Base-by-base conservation (phyloP, 495 filamentous ascomycete species). In the Cercophora samala region DNA sequence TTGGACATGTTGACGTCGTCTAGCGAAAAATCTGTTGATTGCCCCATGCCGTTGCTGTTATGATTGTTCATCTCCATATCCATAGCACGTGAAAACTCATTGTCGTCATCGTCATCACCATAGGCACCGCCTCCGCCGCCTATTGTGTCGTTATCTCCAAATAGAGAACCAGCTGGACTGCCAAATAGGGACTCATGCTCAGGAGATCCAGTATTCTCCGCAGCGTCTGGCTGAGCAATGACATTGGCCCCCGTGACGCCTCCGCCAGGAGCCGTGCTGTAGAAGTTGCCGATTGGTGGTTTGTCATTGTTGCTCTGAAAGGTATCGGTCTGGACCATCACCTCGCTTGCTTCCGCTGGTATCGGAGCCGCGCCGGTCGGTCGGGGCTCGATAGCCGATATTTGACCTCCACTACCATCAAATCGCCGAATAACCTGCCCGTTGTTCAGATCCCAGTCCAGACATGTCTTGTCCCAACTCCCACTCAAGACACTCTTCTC, bases 381-480 rank as follows among this genome's bases (percentile, higher is more conserved):
- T 11, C 95, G 86, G 51, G 90, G 85, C 75, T 97, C 93, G 61
- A 99, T 86, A 13, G 92, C 85, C 15, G 91, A 94, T 63, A 99
- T 92, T 72, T 99, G 95, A 1, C 89, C 82, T 4, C 90, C 91
- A 69, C 84, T 90, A 23, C 90, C 87, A 53, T 87, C 85, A 71
- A 93, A 99, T 17, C 82, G 82, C 26, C 92, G 87, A 60, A 87
- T 85, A 18, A 90, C 81, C 70, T 91, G 85, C 4, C 96, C 96
- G 3, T 88, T 95, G 69, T 98, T 92, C 37, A 99, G 75, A 73
- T 99, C 95, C 95, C 95, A 99, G 72, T 99, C 93, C 60, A 91
- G 86, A 8, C 98, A 87, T 19, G 84, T 87, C 78, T 96, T 97
- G 75, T 99, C 95, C 95, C 95, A 99, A 78, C 93, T 93, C 2